Base-by-base conservation (phyloP, 495 filamentous ascomycete species). In the Podospora pseudocomata region DNA sequence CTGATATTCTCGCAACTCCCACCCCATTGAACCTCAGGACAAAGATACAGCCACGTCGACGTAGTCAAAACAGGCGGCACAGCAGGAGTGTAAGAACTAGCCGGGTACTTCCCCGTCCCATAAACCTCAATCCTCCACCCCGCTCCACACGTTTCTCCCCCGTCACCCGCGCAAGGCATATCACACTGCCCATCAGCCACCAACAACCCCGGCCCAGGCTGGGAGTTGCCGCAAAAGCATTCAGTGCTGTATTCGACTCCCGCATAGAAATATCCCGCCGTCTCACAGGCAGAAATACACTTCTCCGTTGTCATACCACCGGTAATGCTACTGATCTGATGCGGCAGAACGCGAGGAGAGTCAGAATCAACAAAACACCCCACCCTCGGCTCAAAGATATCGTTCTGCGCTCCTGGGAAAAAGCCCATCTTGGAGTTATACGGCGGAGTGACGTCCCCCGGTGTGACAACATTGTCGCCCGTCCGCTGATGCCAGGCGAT, bases 401-500 rank as follows among this genome's bases (percentile, higher is more conserved):
- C 83, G 30, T 79, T 78, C 69, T 85, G 83, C 3, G 83, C 75
- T 30, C 83, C 83, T 32, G 78, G 67, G 27, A 62, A 64, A 68
- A 76, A 83, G 19, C 81, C 82, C 71, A 78, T 81, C 57, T 77
- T 76, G 28, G 55, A n/a, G 57, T 79, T 83, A 63, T 84, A 85
- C 3, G 72, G 72, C 0, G 81, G 81, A 23, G 72, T 73, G 5
- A 67, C 54, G 15, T 73, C 71, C 16, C 67, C 68, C 0, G 75
- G 69, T 9, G 72, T 64, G 13, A 73, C 66, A 58, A 85, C 71
- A 23, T 85, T 85, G 65, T 82, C 76, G 7, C 77, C 77, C 5
- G 74, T 73, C 26, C 63, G 65, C 75, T 84, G 84, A 66, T 85
- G 77, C 79, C 80, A 84, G 3, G 79, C 83, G 57, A 84, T 80